Base-by-base conservation (phyloP, 345 rosid species). In the Geranium brycei region DNA sequence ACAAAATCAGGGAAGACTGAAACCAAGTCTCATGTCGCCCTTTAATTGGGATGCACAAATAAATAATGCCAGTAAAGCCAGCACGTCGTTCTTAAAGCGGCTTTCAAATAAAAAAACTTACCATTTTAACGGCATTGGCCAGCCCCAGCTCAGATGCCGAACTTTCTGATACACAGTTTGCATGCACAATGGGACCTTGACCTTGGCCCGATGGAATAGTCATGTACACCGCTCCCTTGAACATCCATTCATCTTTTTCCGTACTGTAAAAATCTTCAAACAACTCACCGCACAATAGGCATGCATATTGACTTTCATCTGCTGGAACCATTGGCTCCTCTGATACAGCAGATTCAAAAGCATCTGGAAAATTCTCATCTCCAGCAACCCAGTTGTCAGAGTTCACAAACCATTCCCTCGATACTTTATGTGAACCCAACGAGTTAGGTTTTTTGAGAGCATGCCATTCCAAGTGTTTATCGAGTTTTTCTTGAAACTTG, bases 221-320 rank as follows among this genome's bases (percentile, higher is more conserved):
- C 80, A 90, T 65, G 80, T 70, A 75, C 19, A 82, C 74, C 58
- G 96, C 91, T 69, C 80, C 96, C 60, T 79, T 88, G 73, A 90
- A 90, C 95, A 90, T 83, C 97, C 99, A 93, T 70, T 77, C 79
- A 64, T 65, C 75, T 67, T 30, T 79, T 67, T 72, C 85, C 31
- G 62, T 79, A 77, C 81, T 66, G 71, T 79, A 93, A 75, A 76
- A 79, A 67, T 93, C 99, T 71, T 93, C 95, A 81, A 93, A 93
- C 62, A 90, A 66, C 73, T 87, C 89, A 30, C 97, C 99, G 69
- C 99, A 93, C 60, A 93, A 62, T 63, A 90, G 64, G 72, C 99
- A 93, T 19, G 84, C 91, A 74, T 80, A 86, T 63, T 87, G 96
- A 71, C 77, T 76, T 74, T 93, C 99, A 76, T 93, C 92, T 11